Percentiles rank a stretch among this genome's conserved stretches.
phyloP scores from a whole-genome alignment of 1,284 basidiomycete genomes.

The Anthracocystis walkeri region DNA sequence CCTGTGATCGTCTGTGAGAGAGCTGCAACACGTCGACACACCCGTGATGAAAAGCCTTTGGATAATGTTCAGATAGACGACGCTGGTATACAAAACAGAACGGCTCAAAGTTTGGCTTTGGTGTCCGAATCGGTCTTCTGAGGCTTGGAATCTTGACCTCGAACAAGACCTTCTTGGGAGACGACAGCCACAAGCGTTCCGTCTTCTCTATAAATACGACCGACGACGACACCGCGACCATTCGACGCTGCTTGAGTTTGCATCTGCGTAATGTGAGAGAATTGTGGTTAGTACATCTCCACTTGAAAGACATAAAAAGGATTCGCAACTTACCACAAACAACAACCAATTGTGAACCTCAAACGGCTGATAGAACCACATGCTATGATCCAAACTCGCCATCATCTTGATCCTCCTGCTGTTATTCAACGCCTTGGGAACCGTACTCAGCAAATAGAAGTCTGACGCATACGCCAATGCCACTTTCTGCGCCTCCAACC shows the following conservation, averaged over 20 bases:
- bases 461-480: conserved; percentile 63
- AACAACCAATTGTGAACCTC: conserved; percentile 64
- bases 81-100: conserved; percentile 3
- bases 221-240: conserved; percentile 63
- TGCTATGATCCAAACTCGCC: conserved; percentile 66
- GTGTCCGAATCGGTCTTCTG: background rate
- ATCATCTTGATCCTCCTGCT: conserved; percentile 62
- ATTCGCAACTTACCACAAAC: conserved; percentile 59
- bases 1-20: no score
- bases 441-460: conserved; percentile 63
- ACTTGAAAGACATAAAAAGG: background rate
- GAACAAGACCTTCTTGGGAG: conserved; percentile 56
- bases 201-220: conserved; percentile 61
- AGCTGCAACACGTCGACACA: background rate
- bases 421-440: conserved; percentile 59
- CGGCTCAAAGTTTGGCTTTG: conserved; percentile 30
- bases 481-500: conserved; percentile 60
- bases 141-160: conserved; percentile 21
- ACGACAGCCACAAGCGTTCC: conserved; percentile 64
- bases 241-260: conserved; percentile 65
- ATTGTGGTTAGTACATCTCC: background rate
- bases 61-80: background rate
- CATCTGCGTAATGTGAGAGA: conserved; percentile 35
- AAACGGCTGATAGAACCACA: conserved; percentile 68
- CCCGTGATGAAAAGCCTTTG: no score